Evolutionary conservation across 257 asterid species (phyloP).

Genomic region (Parsonsia alboflavescens): DNA sequence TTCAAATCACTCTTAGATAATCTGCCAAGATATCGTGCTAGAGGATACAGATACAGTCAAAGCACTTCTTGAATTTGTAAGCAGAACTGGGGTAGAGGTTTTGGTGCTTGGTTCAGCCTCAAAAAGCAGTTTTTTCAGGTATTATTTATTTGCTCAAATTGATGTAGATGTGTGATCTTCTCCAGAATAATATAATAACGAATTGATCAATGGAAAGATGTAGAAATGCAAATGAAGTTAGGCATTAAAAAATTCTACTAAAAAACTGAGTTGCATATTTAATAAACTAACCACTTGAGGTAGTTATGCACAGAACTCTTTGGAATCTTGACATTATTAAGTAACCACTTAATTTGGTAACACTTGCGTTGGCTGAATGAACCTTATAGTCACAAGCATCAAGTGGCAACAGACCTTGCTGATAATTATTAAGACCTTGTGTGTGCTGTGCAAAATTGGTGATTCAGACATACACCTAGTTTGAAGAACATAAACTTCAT

Average conservation of each 20-base stretch:
- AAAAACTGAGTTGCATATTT: not conserved
- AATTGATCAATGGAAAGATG: not conserved
- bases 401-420: not conserved
- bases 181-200: not conserved
- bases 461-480: not conserved
- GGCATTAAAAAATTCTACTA: not conserved
- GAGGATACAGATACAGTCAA: constrained; percentile 64
- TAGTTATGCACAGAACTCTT: not conserved
- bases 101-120: constrained; percentile 74
- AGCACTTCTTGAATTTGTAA: constrained; percentile 61
- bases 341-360: no score
- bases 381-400: not conserved
- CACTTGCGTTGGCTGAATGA: not conserved
- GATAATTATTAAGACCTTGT: not conserved
- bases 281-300: not conserved
- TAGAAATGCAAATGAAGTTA: not conserved
- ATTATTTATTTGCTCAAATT: not conserved
- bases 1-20: constrained; percentile 37
- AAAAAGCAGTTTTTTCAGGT: constrained; percentile 81
- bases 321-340: not conserved
- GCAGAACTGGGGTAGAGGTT: constrained; percentile 60
- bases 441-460: not conserved
- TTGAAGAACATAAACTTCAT: not conserved
- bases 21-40: constrained; percentile 62
- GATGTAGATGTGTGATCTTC: not conserved